Conservation (phyloP, 2,329 filamentous ascomycete species). For the Diaporthe amygdali region DNA sequence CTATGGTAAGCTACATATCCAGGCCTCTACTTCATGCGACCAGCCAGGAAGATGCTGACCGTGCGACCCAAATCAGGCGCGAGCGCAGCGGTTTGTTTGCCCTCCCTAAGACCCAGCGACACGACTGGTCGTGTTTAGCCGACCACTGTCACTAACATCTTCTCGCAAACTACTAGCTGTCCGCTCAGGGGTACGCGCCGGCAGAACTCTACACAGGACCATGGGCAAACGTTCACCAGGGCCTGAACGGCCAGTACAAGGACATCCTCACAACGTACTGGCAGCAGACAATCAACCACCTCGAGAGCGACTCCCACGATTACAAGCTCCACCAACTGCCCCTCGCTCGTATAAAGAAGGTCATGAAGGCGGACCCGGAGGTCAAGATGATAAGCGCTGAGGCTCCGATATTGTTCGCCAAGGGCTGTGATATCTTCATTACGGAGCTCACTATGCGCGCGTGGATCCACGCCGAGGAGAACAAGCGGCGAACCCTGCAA, state of each 20-base stretch:
- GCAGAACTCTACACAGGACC: slow-evolving; percentile 91
- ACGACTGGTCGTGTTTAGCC: not conserved
- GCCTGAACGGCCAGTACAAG: slow-evolving; percentile 88
- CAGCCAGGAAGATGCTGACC: slow-evolving; percentile 27
- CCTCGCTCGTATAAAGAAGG: slow-evolving; percentile 98
- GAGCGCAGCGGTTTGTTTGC: slow-evolving; percentile 66
- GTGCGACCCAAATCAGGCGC: slow-evolving; percentile 55
- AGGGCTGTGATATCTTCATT: slow-evolving; percentile 99
- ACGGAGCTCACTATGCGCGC: slow-evolving; percentile 98
- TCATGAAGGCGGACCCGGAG: slow-evolving; percentile 99
- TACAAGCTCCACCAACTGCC: slow-evolving; percentile 98
- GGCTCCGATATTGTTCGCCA: slow-evolving; percentile 96
- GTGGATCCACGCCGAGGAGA: slow-evolving; percentile 99
- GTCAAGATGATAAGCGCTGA: slow-evolving; percentile 99
- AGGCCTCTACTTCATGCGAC: slow-evolving; percentile 25
- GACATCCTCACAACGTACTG: slow-evolving; percentile 99
- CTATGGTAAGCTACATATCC: slow-evolving; percentile 64
- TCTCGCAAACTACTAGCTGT: slow-evolving; percentile 63
- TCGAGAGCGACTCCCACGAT: slow-evolving; percentile 94
- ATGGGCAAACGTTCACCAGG: slow-evolving; percentile 98
- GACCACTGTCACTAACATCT: slow-evolving; percentile 15
- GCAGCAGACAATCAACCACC: slow-evolving; percentile 96
- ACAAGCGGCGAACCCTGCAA: slow-evolving; percentile 94
- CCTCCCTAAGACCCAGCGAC: not conserved
- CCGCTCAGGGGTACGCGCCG: slow-evolving; percentile 86